These are phyloP conservation scores for Umbelopsis isabellina DNA, from an alignment of 192 early-diverging fungal species.

Conservation along the genomic window DNA sequence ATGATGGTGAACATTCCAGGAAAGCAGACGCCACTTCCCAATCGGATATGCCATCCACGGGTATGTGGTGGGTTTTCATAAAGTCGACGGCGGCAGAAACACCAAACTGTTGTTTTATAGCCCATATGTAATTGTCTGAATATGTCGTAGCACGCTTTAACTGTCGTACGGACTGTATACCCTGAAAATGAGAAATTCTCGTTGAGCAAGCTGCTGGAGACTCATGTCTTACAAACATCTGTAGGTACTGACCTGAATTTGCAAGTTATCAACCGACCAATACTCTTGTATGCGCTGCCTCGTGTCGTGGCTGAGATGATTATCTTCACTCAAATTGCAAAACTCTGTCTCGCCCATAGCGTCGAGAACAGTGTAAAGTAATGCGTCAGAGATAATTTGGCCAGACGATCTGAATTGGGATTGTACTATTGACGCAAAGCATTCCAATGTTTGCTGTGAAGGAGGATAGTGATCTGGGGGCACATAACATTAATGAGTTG, in stretches of 20 bases:
- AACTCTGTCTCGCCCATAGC: neutral
- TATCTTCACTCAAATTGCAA: neutral
- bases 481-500: neutral
- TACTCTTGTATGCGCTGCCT: neutral
- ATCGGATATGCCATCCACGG: neutral
- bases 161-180: neutral
- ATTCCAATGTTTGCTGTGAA: neutral
- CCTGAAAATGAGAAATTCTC: neutral
- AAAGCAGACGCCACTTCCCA: neutral
- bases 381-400: neutral
- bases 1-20: neutral
- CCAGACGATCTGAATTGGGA: neutral
- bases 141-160: neutral
- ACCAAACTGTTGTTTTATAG: neutral
- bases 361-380: slow-evolving; percentile 1
- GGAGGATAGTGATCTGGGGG: neutral
- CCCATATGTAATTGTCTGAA: neutral
- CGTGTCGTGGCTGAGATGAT: neutral
- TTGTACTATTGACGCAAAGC: neutral
- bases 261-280: slow-evolving; percentile 2
- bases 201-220: neutral
- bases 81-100: neutral
- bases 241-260: neutral
- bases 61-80: neutral
- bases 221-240: neutral